Evolutionary conservation across 2,329 filamentous ascomycete species (phyloP).

Genomic region (Gnomoniopsis sp.): DNA sequence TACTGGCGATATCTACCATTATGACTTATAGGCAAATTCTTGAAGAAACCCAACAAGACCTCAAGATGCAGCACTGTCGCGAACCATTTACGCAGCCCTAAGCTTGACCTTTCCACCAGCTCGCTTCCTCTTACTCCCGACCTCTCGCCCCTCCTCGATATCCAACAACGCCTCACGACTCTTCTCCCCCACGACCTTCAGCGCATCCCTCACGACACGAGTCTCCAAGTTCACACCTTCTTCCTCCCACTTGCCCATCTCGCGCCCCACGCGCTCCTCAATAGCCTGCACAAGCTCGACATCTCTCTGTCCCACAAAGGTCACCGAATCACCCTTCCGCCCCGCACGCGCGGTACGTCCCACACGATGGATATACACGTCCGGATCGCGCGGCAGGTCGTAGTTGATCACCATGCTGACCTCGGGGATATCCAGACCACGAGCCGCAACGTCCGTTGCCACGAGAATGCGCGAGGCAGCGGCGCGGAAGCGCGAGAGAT

Average conservation of each 20-base stretch:
- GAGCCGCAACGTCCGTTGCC: constrained; percentile 89
- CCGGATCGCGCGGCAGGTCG: constrained; percentile 91
- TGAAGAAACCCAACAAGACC: not conserved
- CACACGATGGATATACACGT: constrained; percentile 96
- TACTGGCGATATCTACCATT: not conserved
- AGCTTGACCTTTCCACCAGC: constrained; percentile 51
- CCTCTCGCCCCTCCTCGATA: constrained; percentile 88
- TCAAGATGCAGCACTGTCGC: not conserved
- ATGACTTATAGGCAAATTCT: not conserved
- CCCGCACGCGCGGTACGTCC: constrained; percentile 94
- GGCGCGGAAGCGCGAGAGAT: constrained; percentile 88
- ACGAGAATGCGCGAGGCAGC: constrained; percentile 85
- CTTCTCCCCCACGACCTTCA: constrained; percentile 93
- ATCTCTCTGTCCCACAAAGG: constrained; percentile 88
- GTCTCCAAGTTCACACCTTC: constrained; percentile 94
- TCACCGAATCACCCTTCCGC: constrained; percentile 75
- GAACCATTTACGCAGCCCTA: constrained; percentile 23
- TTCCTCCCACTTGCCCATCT: constrained; percentile 83
- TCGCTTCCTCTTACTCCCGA: constrained; percentile 76
- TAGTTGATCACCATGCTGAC: constrained; percentile 92
- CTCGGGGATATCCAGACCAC: constrained; percentile 92
- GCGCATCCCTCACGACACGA: constrained; percentile 75
- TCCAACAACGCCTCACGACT: constrained; percentile 88
- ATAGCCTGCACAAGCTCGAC: constrained; percentile 89
- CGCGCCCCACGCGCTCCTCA: constrained; percentile 73